Evolutionary conservation across 345 rosid species (phyloP).

Genomic region (Pistacia vera): DNA sequence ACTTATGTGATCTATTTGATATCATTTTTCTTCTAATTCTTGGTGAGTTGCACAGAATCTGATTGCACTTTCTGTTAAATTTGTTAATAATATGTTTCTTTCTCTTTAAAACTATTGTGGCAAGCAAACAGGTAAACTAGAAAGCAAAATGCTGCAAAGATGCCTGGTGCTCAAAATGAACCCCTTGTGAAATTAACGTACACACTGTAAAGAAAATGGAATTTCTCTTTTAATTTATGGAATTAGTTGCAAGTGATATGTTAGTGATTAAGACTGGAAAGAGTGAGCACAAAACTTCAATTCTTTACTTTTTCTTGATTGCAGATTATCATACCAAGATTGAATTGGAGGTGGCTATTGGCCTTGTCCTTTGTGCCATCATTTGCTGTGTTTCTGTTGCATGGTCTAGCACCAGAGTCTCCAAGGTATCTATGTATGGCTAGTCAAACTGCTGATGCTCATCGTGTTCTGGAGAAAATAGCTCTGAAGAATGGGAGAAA

Average conservation of each 20-base stretch:
- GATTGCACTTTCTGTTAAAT: too few species aligned
- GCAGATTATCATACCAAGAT: slow-evolving; percentile 57
- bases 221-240: too few species aligned
- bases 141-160: neutral
- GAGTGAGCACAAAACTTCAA: neutral
- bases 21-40: too few species aligned
- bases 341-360: slow-evolving; percentile 76
- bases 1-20: too few species aligned
- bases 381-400: slow-evolving; percentile 44
- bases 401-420: slow-evolving; percentile 51
- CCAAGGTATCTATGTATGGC: slow-evolving; percentile 58
- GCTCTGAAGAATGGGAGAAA: slow-evolving; percentile 37
- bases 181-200: neutral
- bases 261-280: neutral
- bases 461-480: slow-evolving; percentile 43
- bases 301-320: neutral
- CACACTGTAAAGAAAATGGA: too few species aligned
- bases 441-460: slow-evolving; percentile 46
- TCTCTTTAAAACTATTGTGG: too few species aligned
- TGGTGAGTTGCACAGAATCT: too few species aligned
- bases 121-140: too few species aligned
- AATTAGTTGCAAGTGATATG: too few species aligned
- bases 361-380: slow-evolving; percentile 61
- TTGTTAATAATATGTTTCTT: slow-evolving; percentile 19
- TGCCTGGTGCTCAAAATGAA: neutral